Conservation (phyloP, 2,329 filamentous ascomycete species). For the Penicillium expansum region DNA sequence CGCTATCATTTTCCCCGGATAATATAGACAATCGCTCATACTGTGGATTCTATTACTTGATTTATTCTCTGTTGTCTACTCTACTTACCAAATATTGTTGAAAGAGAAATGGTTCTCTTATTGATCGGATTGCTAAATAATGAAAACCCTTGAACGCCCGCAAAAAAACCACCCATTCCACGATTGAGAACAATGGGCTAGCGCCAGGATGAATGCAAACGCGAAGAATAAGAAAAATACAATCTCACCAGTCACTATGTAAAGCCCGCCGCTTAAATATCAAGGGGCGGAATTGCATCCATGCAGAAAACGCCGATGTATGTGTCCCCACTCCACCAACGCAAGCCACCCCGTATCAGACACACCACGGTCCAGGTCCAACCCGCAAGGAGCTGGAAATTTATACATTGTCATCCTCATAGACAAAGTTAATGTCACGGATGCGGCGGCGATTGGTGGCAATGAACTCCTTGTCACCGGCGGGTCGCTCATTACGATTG, state of each 20-base stretch:
- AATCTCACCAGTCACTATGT: background rate
- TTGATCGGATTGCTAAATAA: background rate
- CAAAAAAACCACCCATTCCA: background rate
- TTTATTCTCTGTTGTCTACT: background rate
- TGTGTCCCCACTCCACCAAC: background rate
- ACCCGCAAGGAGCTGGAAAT: too few relatives aligned
- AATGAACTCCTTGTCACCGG: constrained; percentile 88
- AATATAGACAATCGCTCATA: background rate
- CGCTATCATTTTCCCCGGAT: background rate
- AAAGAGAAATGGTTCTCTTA: background rate
- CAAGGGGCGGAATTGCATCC: background rate
- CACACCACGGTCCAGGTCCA: background rate
- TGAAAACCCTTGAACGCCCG: constrained; percentile 3
- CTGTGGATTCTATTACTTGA: background rate
- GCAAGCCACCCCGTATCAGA: background rate
- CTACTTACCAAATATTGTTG: background rate
- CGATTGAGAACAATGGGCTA: background rate
- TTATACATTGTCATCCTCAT: constrained; percentile 81
- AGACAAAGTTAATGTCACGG: constrained; percentile 87
- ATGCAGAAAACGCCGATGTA: constrained; percentile 6
- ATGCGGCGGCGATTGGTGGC: constrained; percentile 73
- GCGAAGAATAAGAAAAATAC: background rate
- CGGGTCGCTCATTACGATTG: constrained; percentile 82
- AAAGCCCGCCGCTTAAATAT: background rate
- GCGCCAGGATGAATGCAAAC: constrained; percentile 13